A percentile compares a stretch with the other conserved stretches of the same genome.
phyloP scores from a whole-genome alignment of 352 stramenopile genomes.

The Globisporangium camurandrum region DNA sequence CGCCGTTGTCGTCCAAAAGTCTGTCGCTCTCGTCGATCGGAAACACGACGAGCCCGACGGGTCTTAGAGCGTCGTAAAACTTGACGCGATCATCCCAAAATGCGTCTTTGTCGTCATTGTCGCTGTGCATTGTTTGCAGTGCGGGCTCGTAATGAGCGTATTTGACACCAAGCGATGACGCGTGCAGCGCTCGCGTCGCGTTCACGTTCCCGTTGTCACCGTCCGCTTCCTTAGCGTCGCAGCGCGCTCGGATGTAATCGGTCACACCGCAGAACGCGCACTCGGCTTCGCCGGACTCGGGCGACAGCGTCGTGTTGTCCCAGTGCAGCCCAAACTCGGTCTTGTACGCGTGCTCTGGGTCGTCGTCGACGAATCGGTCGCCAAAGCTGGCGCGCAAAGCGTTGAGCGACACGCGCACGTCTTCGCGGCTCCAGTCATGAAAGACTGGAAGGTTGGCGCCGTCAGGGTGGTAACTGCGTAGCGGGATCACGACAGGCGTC shows the following conservation, averaged over 20 bases:
- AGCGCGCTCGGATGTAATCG: background rate
- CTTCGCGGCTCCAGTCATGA: background rate
- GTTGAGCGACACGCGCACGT: background rate
- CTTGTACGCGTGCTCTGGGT: background rate
- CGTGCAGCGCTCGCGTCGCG: background rate
- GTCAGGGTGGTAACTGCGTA: background rate
- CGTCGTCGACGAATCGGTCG: background rate
- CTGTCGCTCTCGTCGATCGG: background rate
- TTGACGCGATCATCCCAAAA: background rate
- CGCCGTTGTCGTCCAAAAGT: background rate
- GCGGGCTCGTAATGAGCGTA: background rate
- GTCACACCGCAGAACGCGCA: background rate
- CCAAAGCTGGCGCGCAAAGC: background rate
- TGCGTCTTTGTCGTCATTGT: background rate
- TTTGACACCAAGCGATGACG: background rate
- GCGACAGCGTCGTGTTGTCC: background rate
- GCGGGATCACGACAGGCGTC: background rate
- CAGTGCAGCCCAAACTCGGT: slow-evolving; percentile 1
- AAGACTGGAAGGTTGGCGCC: background rate
- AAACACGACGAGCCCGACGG: background rate
- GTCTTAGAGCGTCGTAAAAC: background rate
- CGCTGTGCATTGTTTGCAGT: background rate
- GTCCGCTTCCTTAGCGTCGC: background rate
- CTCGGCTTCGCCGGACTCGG: background rate
- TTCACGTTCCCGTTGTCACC: background rate